Conservation (phyloP, 805 yeast species). For the Danielia reshetovae region DNA sequence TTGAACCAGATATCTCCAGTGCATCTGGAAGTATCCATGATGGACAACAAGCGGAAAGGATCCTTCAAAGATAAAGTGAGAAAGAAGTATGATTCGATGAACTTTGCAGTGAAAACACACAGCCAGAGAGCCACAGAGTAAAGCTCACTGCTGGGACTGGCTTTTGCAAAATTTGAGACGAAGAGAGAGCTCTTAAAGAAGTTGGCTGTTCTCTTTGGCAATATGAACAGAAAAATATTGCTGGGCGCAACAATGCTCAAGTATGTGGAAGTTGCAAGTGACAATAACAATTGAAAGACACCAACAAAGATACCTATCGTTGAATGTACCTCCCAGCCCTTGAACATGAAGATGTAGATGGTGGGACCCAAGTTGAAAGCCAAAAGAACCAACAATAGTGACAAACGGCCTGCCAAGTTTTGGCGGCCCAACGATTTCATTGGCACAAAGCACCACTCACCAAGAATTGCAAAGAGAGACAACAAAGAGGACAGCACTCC, state of each 20-base stretch:
- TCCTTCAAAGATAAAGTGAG: constrained; percentile 33
- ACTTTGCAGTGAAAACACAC: constrained; percentile 29
- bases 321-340: constrained; percentile 23
- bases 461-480: constrained; percentile 21
- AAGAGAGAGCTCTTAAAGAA: constrained; percentile 12
- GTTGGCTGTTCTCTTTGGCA: constrained; percentile 3
- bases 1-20: constrained; percentile 24
- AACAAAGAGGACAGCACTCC: constrained; percentile 38
- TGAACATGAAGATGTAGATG: constrained; percentile 24
- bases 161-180: constrained; percentile 23
- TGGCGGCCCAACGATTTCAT: constrained; percentile 22
- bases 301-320: constrained; percentile 21
- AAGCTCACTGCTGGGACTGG: constrained; percentile 18
- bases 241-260: constrained; percentile 26
- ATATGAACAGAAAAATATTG: constrained; percentile 13
- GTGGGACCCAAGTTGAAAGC: constrained; percentile 25
- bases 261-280: constrained; percentile 26
- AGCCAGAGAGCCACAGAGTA: constrained; percentile 29
- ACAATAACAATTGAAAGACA: constrained; percentile 24
- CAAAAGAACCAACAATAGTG: constrained; percentile 13
- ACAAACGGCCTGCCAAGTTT: constrained; percentile 11
- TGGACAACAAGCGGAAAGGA: constrained; percentile 27
- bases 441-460: constrained; percentile 25
- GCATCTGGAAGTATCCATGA: constrained; percentile 26
- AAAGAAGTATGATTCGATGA: constrained; percentile 34